phyloP scores from a whole-genome alignment of 805 yeast species.

The Lipomyces yamanashiensis region DNA sequence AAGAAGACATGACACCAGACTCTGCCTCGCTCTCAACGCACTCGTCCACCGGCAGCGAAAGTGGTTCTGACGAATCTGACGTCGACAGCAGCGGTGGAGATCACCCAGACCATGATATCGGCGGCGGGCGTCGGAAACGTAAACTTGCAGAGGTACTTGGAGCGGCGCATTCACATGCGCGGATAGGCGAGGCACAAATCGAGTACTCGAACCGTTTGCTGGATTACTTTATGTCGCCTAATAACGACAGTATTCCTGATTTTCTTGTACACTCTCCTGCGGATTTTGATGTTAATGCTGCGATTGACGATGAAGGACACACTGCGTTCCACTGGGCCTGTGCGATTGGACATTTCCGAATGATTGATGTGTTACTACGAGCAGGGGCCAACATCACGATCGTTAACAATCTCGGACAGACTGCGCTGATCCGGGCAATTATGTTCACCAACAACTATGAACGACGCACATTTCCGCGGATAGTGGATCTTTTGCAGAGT shows the following conservation, averaged over 20 bases:
- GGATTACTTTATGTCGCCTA: conserved; percentile 61
- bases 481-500: conserved; percentile 74
- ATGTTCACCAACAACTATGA: conserved; percentile 87
- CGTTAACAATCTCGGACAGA: conserved; percentile 74
- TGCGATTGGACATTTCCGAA: conserved; percentile 82
- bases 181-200: conserved; percentile 43
- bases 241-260: conserved; percentile 64
- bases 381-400: conserved; percentile 73
- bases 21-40: conserved; percentile 40
- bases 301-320: conserved; percentile 93
- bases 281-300: conserved; percentile 71
- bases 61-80: conserved; percentile 52
- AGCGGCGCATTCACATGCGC: conserved; percentile 25
- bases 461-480: conserved; percentile 74
- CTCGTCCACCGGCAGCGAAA: conserved; percentile 59
- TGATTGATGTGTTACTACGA: conserved; percentile 73
- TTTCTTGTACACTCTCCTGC: conserved; percentile 66
- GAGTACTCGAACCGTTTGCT: conserved; percentile 54
- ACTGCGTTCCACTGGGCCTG: conserved; percentile 98
- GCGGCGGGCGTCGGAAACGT: conserved; percentile 14
- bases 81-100: conserved; percentile 13
- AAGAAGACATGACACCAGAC: conserved; percentile 38
- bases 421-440: conserved; percentile 83
- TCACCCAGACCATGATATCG: conserved; percentile 4
- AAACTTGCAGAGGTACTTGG: conserved; percentile 22